phyloP scores from a whole-genome alignment of 2,329 filamentous ascomycete species.

The Fusarium zealandicum region DNA sequence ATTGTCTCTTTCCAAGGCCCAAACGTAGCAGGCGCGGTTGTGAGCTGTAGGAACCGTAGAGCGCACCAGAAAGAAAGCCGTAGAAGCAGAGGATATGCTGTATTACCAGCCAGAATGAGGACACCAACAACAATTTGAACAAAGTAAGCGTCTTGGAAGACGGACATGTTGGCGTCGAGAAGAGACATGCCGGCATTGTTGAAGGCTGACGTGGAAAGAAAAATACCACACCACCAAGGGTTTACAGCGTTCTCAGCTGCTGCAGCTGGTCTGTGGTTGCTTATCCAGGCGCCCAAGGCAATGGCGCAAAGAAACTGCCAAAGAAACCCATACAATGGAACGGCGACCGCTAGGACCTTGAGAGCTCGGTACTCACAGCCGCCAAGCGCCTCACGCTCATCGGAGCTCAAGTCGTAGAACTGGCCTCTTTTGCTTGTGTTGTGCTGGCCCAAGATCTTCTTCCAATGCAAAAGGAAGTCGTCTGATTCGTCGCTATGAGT shows the following conservation, averaged over 20 bases:
- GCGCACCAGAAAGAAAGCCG: slow-evolving; percentile 65
- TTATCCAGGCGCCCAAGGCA: slow-evolving; percentile 68
- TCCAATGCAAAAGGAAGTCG: slow-evolving; percentile 43
- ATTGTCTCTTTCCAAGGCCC: slow-evolving; percentile 57
- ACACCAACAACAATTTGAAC: slow-evolving; percentile 62
- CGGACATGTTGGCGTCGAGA: slow-evolving; percentile 70
- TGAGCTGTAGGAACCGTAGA: slow-evolving; percentile 50
- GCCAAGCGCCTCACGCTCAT: slow-evolving; percentile 65
- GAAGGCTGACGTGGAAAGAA: slow-evolving; percentile 72
- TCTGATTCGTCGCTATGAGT: slow-evolving; percentile 36
- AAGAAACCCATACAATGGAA: slow-evolving; percentile 65
- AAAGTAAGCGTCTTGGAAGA: slow-evolving; percentile 62
- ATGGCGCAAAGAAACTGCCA: slow-evolving; percentile 67
- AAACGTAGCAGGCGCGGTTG: slow-evolving; percentile 48
- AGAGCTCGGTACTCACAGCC: slow-evolving; percentile 71
- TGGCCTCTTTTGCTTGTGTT: slow-evolving; percentile 60
- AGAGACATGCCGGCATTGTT: slow-evolving; percentile 76
- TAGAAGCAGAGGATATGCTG: slow-evolving; percentile 69
- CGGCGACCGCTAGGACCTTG: slow-evolving; percentile 63
- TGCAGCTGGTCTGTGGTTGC: slow-evolving; percentile 56
- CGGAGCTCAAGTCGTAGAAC: slow-evolving; percentile 60
- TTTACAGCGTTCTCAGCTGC: slow-evolving; percentile 64
- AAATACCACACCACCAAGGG: slow-evolving; percentile 73
- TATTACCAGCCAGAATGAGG: slow-evolving; percentile 70
- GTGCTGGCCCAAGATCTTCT: slow-evolving; percentile 46